Evolutionary conservation across 495 filamentous ascomycete genomes (phyloP), one percentile per base, ranked within the genome.

Genomic region (Aspergillus funiculosus): DNA sequence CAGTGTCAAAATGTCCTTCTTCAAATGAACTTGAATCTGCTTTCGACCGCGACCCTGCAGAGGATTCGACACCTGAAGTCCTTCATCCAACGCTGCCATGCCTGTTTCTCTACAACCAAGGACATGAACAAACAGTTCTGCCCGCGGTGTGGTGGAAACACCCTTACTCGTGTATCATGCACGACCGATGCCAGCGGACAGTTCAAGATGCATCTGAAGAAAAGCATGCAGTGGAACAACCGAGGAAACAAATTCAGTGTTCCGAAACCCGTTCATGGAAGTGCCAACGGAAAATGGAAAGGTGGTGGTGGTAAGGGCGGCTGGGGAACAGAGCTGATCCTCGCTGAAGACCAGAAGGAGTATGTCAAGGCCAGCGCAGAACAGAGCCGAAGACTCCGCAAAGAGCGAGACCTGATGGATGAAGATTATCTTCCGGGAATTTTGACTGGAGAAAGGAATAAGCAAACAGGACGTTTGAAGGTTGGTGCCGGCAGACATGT

Each of bases 291-390:
- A 25, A 89, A 87, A 64, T 74, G 73, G 50, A 66, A 70, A 25
- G 75, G 73, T 7, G 87, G 87, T 22, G 89, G 89, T 38, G 89
- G 89, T 6, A 90, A 94, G 66, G 78, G 81, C 4, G 86, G 86
- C 5, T 95, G 89, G 89, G 89, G 89, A 0, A 76, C 75, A 13
- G 77, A 77, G 9, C 69, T 97, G 49, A 87, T 98, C 36, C 71
- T 98, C 2, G 77, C 91, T 1, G 90, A 95, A 67, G 92, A 98
- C 62, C 92, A 98, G 72, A 94, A 96, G 68, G 94, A 98, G 69
- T 97, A 87, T 61, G 58, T 73, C 28, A 69, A 77, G 48, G 83
- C 83, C 48, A 63, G 76, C 6, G 74, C 71, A 9, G 74, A 81
- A 55, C 73, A 82, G 61, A 74, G 73, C 48, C 81, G 82, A 58